These are phyloP conservation scores for Thelonectria blattea DNA, from an alignment of 2,329 filamentous ascomycete genomes.

Conservation along the genomic window DNA sequence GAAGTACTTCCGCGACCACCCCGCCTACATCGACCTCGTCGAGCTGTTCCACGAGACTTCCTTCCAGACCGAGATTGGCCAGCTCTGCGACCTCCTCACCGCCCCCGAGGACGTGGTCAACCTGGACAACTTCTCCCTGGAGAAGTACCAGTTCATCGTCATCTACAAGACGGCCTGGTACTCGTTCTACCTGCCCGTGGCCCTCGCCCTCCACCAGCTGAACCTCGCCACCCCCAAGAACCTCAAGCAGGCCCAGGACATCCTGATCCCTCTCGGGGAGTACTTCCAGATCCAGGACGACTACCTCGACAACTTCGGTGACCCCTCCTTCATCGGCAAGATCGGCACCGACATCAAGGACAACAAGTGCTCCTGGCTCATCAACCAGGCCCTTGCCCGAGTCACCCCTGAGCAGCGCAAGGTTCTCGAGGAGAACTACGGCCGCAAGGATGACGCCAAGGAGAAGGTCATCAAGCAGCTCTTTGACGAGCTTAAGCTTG, in stretches of 20 bases:
- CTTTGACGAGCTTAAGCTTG: constrained; percentile 83
- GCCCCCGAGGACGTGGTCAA: constrained; percentile 93
- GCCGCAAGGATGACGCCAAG: constrained; percentile 82
- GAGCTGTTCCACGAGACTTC: constrained; percentile 97
- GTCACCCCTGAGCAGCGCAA: constrained; percentile 85
- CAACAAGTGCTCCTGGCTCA: constrained; percentile 99
- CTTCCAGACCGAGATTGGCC: constrained; percentile 93
- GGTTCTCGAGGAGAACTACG: constrained; percentile 91
- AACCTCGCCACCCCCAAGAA: constrained; percentile 86
- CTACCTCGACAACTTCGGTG: constrained; percentile 97
- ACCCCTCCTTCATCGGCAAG: constrained; percentile 93
- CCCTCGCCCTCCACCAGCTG: constrained; percentile 84
- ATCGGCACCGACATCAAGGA: constrained; percentile 99
- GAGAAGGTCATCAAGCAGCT: constrained; percentile 89
- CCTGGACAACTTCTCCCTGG: constrained; percentile 91
- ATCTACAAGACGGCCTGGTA: constrained; percentile 99
- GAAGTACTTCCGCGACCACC: constrained; percentile 89
- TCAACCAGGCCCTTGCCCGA: constrained; percentile 89
- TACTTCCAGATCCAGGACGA: constrained; percentile 99
- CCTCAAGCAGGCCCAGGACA: constrained; percentile 86
- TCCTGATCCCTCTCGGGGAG: constrained; percentile 95
- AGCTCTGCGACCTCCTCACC: constrained; percentile 92
- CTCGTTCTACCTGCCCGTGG: constrained; percentile 97
- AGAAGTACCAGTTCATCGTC: constrained; percentile 98
- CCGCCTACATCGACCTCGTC: constrained; percentile 86